Evolutionary conservation across 2,329 filamentous ascomycete genomes (phyloP).

Genomic region (Dactylonectria estremocensis): DNA sequence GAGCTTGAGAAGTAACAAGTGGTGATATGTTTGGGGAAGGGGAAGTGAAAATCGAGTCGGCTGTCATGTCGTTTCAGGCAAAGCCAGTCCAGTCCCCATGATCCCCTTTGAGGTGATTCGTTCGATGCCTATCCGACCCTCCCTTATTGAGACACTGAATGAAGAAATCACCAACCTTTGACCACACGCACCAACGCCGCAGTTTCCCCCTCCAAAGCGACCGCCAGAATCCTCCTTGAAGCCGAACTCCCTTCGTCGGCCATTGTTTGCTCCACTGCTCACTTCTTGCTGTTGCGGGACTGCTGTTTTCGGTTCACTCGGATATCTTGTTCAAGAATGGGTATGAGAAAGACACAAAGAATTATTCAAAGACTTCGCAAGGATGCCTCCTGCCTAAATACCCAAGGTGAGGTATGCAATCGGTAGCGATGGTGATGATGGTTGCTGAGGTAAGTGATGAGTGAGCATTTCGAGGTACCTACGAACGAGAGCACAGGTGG

Average conservation of each 20-base stretch:
- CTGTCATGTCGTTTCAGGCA: neutral
- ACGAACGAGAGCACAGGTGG: too few species aligned
- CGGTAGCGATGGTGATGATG: neutral
- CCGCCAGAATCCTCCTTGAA: constrained; percentile 69
- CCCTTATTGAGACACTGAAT: neutral
- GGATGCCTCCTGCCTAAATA: neutral
- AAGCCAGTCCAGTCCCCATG: neutral
- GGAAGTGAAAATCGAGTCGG: neutral
- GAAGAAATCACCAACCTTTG: constrained; percentile 60
- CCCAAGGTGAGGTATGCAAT: neutral
- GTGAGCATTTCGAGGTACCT: constrained; percentile 18
- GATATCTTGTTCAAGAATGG: neutral
- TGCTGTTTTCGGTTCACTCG: neutral
- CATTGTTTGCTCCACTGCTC: constrained; percentile 27
- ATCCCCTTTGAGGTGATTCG: neutral
- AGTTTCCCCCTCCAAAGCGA: constrained; percentile 64
- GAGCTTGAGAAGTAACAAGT: neutral
- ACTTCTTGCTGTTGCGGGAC: neutral
- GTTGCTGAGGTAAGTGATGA: constrained; percentile 23
- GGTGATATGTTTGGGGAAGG: neutral
- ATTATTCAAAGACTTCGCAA: neutral
- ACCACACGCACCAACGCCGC: constrained; percentile 66
- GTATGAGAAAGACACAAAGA: neutral
- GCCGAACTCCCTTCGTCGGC: constrained; percentile 40
- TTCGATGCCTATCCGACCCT: neutral